phyloP scores from a whole-genome alignment of 2,329 filamentous ascomycete species.

The Fusarium sp. region DNA sequence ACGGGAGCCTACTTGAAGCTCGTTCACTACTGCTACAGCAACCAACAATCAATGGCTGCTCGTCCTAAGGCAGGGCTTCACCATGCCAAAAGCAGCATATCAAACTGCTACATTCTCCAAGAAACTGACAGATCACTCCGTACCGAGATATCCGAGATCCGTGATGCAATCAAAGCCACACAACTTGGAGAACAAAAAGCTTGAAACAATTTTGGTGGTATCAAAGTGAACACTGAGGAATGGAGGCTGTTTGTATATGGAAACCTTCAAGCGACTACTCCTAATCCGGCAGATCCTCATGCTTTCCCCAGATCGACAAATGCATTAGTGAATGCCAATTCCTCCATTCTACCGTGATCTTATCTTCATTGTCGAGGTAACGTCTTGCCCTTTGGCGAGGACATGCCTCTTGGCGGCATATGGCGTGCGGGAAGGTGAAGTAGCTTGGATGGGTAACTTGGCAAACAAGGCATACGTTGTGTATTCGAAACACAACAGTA shows the following conservation, averaged over 20 bases:
- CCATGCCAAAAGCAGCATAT: background rate
- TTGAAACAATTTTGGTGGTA: background rate
- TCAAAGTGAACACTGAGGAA: constrained; percentile 6
- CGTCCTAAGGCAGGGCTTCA: background rate
- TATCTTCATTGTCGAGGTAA: background rate
- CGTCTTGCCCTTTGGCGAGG: background rate
- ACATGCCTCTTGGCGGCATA: background rate
- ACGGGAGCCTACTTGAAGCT: background rate
- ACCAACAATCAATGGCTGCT: background rate
- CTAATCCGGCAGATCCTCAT: constrained; percentile 3
- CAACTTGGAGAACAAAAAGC: background rate
- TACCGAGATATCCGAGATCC: constrained; percentile 2
- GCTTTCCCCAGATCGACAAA: background rate
- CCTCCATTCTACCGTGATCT: background rate
- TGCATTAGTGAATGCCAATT: too few species aligned
- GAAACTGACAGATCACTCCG: background rate
- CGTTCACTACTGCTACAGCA: too few species aligned
- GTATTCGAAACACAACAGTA: too few species aligned
- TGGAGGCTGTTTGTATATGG: constrained; percentile 7
- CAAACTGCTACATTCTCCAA: background rate
- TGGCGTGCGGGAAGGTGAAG: too few species aligned
- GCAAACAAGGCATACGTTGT: too few species aligned
- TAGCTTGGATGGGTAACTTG: too few species aligned
- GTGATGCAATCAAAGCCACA: background rate
- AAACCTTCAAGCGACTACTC: background rate